Evolutionary conservation across 164 flowering plant genomes (phyloP).

Genomic region (Litsea cubeba): DNA sequence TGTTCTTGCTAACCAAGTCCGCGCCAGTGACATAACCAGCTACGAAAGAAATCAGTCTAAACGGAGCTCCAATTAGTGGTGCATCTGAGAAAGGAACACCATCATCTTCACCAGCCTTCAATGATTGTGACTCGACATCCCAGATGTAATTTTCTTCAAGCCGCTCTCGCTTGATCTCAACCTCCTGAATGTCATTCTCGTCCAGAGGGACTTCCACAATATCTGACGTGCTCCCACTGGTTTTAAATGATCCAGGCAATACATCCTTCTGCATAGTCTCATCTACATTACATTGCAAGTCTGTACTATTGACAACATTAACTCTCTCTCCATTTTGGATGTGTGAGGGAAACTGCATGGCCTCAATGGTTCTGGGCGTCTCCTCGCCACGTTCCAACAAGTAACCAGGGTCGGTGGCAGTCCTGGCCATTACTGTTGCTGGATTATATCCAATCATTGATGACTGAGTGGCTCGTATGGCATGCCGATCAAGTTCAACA

Average conservation of each 20-base stretch:
- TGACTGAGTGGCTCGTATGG: conserved; percentile 11
- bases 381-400: conserved; percentile 14
- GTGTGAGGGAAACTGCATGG: conserved; percentile 14
- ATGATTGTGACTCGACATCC: not conserved
- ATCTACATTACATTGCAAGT: not conserved
- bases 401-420: conserved; percentile 11
- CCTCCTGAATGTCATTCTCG: conserved; percentile 44
- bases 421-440: conserved; percentile 8
- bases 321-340: conserved; percentile 15
- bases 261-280: not conserved
- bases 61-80: conserved; percentile 92
- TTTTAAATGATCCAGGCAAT: conserved; percentile 10
- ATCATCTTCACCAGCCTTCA: not conserved
- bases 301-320: not conserved
- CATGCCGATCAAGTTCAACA: conserved; percentile 35
- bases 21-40: conserved; percentile 93
- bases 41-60: conserved; percentile 72
- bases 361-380: conserved; percentile 11
- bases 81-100: conserved; percentile 65
- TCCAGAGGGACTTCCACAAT: conserved; percentile 62
- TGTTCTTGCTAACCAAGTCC: conserved; percentile 63
- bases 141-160: not conserved
- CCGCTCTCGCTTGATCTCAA: not conserved
- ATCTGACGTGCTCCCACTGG: conserved; percentile 46
- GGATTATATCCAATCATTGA: conserved; percentile 12